These are phyloP conservation scores for Salix arbutifolia DNA, from an alignment of 345 rosid species.

Conservation along the genomic window DNA sequence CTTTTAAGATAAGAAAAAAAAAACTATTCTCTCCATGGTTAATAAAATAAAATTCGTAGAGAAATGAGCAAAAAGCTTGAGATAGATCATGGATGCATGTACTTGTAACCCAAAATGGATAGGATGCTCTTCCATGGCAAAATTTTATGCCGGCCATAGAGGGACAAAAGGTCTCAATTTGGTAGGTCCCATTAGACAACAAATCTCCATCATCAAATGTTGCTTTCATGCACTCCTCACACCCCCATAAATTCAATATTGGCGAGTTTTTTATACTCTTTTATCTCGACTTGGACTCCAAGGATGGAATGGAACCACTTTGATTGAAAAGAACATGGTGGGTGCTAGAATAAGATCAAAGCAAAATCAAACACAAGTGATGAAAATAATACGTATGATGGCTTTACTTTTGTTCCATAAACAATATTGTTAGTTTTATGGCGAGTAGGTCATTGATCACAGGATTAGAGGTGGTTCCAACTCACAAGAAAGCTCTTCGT, in stretches of 20 bases:
- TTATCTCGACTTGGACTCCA: constrained; percentile 1
- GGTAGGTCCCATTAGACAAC: constrained; percentile 5
- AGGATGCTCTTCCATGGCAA: background rate
- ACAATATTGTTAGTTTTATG: background rate
- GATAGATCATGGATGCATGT: constrained; percentile 11
- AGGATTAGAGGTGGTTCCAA: background rate
- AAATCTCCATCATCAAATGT: constrained; percentile 15
- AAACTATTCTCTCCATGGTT: background rate
- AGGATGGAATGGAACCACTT: constrained; percentile 11
- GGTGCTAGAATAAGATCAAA: background rate
- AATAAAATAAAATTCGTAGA: background rate
- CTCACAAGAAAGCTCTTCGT: background rate
- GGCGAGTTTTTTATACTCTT: background rate
- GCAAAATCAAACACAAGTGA: background rate
- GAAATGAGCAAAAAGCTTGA: background rate
- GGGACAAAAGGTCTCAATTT: constrained; percentile 27
- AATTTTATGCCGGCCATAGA: constrained; percentile 18
- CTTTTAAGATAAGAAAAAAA: background rate
- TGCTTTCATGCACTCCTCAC: constrained; percentile 12
- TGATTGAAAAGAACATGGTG: background rate
- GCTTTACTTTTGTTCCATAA: background rate
- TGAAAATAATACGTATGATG: background rate
- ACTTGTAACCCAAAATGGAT: background rate
- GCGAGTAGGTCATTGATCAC: background rate
- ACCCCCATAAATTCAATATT: constrained; percentile 1